Evolutionary conservation across 2,329 filamentous ascomycete species (phyloP).

Genomic region (Xylariaceae sp.): DNA sequence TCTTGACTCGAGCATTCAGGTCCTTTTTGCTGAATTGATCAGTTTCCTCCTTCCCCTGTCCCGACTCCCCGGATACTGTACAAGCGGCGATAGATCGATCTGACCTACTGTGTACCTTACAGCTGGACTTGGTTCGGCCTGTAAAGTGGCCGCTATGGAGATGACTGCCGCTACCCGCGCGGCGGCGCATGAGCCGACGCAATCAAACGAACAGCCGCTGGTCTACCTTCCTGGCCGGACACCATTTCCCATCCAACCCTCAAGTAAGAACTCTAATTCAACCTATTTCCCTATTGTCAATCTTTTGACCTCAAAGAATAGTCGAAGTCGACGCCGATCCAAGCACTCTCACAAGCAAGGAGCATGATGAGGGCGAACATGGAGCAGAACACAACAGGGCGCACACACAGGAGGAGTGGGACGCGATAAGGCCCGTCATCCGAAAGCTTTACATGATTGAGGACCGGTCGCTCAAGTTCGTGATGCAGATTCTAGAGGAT

Average conservation of each 20-base stretch:
- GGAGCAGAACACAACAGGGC: background rate
- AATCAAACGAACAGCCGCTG: background rate
- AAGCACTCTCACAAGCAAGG: background rate
- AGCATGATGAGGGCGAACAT: background rate
- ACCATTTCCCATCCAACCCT: background rate
- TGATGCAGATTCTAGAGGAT: conserved; percentile 4
- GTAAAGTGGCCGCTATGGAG: background rate
- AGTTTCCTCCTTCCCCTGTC: no score
- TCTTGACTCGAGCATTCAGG: no score
- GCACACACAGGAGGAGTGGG: conserved; percentile 3
- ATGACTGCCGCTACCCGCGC: background rate
- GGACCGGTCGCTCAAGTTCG: background rate
- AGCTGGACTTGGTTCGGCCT: no score
- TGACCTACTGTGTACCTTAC: no score
- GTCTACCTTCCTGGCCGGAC: background rate
- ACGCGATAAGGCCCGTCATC: conserved; percentile 4
- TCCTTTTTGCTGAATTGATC: no score
- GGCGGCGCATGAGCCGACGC: background rate
- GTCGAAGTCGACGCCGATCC: background rate
- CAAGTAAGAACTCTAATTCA: no score
- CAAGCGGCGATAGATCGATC: no score
- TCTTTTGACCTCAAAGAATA: no score
- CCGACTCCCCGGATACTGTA: no score
- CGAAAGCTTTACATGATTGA: conserved; percentile 3
- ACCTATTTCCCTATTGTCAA: no score